phyloP scores from a whole-genome alignment of 192 early-diverging fungal genomes.

The Coemansia sp. region DNA sequence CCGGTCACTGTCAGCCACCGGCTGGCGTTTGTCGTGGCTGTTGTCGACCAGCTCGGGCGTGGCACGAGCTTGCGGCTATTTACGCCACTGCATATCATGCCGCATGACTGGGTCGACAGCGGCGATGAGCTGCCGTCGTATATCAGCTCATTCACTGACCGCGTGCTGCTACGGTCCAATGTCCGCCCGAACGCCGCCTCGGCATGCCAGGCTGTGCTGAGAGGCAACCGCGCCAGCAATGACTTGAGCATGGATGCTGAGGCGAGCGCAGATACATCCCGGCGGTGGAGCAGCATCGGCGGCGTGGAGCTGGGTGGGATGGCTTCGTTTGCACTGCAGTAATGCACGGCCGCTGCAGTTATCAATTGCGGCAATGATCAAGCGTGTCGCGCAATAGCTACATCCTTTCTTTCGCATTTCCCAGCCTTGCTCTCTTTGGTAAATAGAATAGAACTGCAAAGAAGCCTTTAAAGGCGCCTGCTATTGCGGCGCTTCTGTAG shows the following conservation, averaged over 20 bases:
- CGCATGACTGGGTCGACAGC: conserved; percentile 26
- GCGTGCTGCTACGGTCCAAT: conserved; percentile 28
- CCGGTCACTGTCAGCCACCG: conserved; percentile 49
- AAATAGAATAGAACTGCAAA: neutral
- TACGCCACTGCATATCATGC: conserved; percentile 52
- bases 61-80: conserved; percentile 49
- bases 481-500: neutral
- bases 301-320: neutral
- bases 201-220: neutral
- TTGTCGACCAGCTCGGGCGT: conserved; percentile 40
- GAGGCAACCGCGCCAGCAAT: neutral
- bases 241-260: neutral
- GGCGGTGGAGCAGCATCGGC: neutral
- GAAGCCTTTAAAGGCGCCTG: neutral
- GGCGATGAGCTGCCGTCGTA: conserved; percentile 44
- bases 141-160: conserved; percentile 37
- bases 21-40: conserved; percentile 47
- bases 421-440: no score
- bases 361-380: neutral
- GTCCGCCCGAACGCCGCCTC: neutral
- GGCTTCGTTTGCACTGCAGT: neutral
- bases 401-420: neutral
- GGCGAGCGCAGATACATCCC: neutral
- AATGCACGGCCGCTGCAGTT: neutral
- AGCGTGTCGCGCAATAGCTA: neutral